Percentiles rank a stretch among this genome's conserved stretches.
Conservation (phyloP, 805 yeast species). For the Hanseniaspora occidentalis region DNA sequence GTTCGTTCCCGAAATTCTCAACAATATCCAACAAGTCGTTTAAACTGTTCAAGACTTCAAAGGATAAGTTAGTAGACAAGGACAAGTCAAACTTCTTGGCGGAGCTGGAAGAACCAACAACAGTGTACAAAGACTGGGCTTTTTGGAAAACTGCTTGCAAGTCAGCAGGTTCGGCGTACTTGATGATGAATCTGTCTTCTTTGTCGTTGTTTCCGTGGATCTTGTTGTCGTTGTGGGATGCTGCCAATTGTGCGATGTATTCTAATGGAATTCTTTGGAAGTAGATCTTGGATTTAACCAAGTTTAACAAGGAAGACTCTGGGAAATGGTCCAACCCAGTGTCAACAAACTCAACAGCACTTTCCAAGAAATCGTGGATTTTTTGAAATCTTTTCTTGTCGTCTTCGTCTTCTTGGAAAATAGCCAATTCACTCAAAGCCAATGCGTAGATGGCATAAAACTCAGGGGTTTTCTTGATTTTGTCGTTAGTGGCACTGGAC, state of each 20-base stretch:
- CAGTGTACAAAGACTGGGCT: not conserved
- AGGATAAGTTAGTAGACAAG: constrained; percentile 23
- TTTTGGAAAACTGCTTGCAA: not conserved
- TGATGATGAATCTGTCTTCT: not conserved
- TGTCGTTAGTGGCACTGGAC: constrained; percentile 14
- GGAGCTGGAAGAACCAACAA: no score
- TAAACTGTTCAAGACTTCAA: constrained; percentile 42
- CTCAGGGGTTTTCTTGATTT: constrained; percentile 8
- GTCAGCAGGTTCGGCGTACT: not conserved
- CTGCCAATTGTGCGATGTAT: constrained; percentile 39
- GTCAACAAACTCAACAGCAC: constrained; percentile 58
- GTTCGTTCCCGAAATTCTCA: constrained; percentile 48
- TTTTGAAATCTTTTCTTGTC: constrained; percentile 19
- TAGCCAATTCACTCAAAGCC: constrained; percentile 53
- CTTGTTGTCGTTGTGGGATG: constrained; percentile 19
- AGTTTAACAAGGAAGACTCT: constrained; percentile 32
- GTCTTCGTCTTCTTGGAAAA: constrained; percentile 36
- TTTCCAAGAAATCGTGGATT: constrained; percentile 48
- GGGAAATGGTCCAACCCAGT: constrained; percentile 42
- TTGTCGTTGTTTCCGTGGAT: not conserved
- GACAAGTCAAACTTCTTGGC: no score
- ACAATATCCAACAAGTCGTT: constrained; percentile 61
- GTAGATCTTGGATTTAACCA: constrained; percentile 43
- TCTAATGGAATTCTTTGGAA: constrained; percentile 49
- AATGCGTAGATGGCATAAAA: constrained; percentile 68